These are phyloP conservation scores for Scedosporium apiospermum DNA, from an alignment of 2,329 filamentous ascomycete species.

Conservation along the genomic window DNA sequence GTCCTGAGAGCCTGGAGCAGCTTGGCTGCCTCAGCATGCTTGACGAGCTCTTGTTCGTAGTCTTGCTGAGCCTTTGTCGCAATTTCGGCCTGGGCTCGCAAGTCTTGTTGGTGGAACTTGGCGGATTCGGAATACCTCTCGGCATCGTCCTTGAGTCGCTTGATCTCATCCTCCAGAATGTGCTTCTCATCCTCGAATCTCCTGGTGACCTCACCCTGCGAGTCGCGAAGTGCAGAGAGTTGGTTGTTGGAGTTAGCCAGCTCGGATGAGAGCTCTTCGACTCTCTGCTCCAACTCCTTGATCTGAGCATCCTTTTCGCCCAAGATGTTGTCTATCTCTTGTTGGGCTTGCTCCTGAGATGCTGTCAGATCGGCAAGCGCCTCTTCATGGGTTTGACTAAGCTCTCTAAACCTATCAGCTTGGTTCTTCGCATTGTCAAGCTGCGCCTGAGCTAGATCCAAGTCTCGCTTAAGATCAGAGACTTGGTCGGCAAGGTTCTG, in stretches of 20 bases:
- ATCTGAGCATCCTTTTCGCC: constrained; percentile 72
- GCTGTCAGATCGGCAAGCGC: constrained; percentile 70
- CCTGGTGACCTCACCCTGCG: constrained; percentile 64
- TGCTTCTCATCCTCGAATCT: constrained; percentile 75
- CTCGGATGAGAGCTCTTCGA: constrained; percentile 77
- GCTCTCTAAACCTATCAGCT: constrained; percentile 77
- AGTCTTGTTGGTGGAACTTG: constrained; percentile 79
- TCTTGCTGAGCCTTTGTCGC: constrained; percentile 87
- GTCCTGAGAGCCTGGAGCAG: constrained; percentile 67
- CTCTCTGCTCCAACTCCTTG: constrained; percentile 69
- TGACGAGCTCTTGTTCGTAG: constrained; percentile 89
- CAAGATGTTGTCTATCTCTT: constrained; percentile 70
- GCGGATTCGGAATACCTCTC: constrained; percentile 71
- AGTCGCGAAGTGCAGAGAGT: constrained; percentile 68
- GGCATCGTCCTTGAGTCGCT: constrained; percentile 73
- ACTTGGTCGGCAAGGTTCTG: constrained; percentile 80
- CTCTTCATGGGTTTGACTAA: constrained; percentile 82
- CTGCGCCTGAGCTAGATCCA: constrained; percentile 72
- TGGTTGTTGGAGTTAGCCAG: constrained; percentile 74
- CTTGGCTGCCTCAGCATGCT: constrained; percentile 92
- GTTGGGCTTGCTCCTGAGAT: constrained; percentile 77
- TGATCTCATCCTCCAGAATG: constrained; percentile 67
- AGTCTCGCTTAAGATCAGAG: constrained; percentile 75
- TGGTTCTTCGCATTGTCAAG: constrained; percentile 73
- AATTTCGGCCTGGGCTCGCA: constrained; percentile 89